Percentiles rank a stretch among this genome's conserved stretches.
These are phyloP conservation scores for Tetratostichococcus sp. DNA, from an alignment of 139 green algal genomes.

Conservation along the genomic window DNA sequence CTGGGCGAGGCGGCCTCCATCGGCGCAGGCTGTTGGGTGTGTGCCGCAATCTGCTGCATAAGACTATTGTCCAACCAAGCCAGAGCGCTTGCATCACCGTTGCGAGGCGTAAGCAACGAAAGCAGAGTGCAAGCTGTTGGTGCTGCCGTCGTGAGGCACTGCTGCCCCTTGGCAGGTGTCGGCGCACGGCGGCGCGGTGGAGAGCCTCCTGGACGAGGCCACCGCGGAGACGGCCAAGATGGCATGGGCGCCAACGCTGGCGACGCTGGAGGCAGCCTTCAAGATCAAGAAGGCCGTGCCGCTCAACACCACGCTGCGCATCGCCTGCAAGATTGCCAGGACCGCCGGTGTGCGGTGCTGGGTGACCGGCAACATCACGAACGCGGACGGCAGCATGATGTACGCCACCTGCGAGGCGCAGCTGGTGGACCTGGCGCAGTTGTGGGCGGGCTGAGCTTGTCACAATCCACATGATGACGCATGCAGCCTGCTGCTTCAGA, in stretches of 20 bases:
- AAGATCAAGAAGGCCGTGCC: slow-evolving; percentile 30
- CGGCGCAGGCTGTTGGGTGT: slow-evolving; percentile 20
- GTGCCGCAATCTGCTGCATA: too few relatives aligned
- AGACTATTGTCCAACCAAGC: too few relatives aligned
- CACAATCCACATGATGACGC: too few relatives aligned
- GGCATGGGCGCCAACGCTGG: slow-evolving; percentile 25
- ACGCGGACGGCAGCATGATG: not conserved
- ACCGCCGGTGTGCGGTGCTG: slow-evolving; percentile 24
- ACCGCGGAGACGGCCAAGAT: slow-evolving; percentile 44
- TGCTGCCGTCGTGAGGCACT: not conserved
- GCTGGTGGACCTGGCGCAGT: slow-evolving; percentile 23
- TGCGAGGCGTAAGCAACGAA: too few relatives aligned
- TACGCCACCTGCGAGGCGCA: slow-evolving; percentile 27
- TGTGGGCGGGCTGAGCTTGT: not conserved
- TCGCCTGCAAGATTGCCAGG: slow-evolving; percentile 7
- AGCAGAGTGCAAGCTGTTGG: not conserved
- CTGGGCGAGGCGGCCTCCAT: slow-evolving; percentile 32
- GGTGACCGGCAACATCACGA: slow-evolving; percentile 20
- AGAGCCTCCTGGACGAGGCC: slow-evolving; percentile 36
- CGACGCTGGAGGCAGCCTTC: slow-evolving; percentile 30
- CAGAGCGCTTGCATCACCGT: too few relatives aligned
- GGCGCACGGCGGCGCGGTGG: slow-evolving; percentile 34
- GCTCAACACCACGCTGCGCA: slow-evolving; percentile 23
- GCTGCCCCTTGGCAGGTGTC: not conserved
- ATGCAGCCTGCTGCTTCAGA: too few relatives aligned